Conservation (phyloP, 2,329 filamentous ascomycete genomes). For the Scorias spongiosa region DNA sequence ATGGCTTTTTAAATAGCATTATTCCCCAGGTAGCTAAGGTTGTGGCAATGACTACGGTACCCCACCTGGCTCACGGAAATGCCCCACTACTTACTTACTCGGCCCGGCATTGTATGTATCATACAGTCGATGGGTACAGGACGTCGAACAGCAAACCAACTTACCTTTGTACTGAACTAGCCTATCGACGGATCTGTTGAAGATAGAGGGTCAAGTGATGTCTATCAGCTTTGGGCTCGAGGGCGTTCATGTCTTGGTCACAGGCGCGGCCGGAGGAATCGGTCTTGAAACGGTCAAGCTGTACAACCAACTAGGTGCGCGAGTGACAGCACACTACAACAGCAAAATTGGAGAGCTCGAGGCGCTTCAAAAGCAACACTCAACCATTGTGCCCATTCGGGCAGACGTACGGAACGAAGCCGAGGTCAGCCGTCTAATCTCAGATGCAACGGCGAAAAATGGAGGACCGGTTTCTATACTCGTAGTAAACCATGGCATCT, state of each 20-base stretch:
- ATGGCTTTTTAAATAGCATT: too few species aligned
- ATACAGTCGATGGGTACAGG: too few species aligned
- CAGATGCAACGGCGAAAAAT: slow-evolving; percentile 20
- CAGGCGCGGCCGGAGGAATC: slow-evolving; percentile 16
- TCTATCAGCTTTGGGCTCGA: slow-evolving; percentile 17
- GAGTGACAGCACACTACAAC: slow-evolving; percentile 26
- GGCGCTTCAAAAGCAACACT: slow-evolving; percentile 5
- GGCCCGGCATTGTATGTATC: too few species aligned
- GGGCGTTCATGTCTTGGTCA: slow-evolving; percentile 20
- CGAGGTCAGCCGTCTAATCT: slow-evolving; percentile 16
- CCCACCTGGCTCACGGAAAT: too few species aligned
- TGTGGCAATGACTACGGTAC: too few species aligned
- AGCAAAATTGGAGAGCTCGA: slow-evolving; percentile 19
- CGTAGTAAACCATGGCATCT: slow-evolving; percentile 25
- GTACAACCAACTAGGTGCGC: slow-evolving; percentile 20
- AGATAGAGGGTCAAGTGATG: slow-evolving; percentile 5
- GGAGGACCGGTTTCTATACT: slow-evolving; percentile 22
- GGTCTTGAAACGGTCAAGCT: slow-evolving; percentile 15
- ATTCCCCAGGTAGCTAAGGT: too few species aligned
- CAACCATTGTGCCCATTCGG: slow-evolving; percentile 10
- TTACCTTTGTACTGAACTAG: too few species aligned
- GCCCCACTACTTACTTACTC: too few species aligned
- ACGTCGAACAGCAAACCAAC: too few species aligned
- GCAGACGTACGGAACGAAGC: slow-evolving; percentile 21
- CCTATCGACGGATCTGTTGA: too few species aligned